These are phyloP conservation scores for Mimosa pudica DNA, from an alignment of 306 rosid species.

Conservation along the genomic window DNA sequence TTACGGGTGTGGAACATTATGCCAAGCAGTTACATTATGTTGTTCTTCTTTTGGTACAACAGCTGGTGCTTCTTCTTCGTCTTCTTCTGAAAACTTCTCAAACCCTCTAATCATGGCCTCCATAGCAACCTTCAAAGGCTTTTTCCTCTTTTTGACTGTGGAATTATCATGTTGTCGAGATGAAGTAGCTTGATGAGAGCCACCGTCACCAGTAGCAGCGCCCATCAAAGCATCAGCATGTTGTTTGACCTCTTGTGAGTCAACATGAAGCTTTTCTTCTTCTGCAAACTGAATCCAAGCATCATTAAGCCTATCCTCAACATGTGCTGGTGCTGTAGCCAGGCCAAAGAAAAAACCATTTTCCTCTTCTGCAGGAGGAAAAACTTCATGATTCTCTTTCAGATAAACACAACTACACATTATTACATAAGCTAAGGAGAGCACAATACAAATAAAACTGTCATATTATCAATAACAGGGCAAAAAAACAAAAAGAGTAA, in stretches of 20 bases:
- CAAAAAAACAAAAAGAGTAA: background rate
- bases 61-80: slow-evolving; percentile 38
- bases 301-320: slow-evolving; percentile 84
- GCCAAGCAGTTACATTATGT: slow-evolving; percentile 93
- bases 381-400: background rate
- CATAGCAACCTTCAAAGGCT: slow-evolving; percentile 80
- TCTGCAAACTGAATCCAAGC: slow-evolving; percentile 92
- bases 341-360: slow-evolving; percentile 82
- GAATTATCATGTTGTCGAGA: slow-evolving; percentile 15
- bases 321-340: slow-evolving; percentile 98
- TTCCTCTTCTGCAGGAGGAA: slow-evolving; percentile 54
- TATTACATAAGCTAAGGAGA: background rate
- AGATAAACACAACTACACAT: background rate
- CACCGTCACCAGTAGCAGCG: slow-evolving; percentile 80
- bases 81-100: slow-evolving; percentile 58
- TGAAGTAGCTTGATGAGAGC: slow-evolving; percentile 59
- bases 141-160: slow-evolving; percentile 44
- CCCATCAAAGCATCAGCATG: slow-evolving; percentile 63
- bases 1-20: slow-evolving; percentile 89
- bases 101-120: slow-evolving; percentile 94
- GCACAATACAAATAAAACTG: background rate
- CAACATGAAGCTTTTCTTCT: slow-evolving; percentile 48
- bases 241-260: slow-evolving; percentile 43
- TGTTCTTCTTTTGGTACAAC: slow-evolving; percentile 37
- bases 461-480: background rate